Evolutionary conservation across 176 grass and related monocot genomes (phyloP), one percentile per base, ranked within the genome.

Genomic region (Urochloa ruziziensis): DNA sequence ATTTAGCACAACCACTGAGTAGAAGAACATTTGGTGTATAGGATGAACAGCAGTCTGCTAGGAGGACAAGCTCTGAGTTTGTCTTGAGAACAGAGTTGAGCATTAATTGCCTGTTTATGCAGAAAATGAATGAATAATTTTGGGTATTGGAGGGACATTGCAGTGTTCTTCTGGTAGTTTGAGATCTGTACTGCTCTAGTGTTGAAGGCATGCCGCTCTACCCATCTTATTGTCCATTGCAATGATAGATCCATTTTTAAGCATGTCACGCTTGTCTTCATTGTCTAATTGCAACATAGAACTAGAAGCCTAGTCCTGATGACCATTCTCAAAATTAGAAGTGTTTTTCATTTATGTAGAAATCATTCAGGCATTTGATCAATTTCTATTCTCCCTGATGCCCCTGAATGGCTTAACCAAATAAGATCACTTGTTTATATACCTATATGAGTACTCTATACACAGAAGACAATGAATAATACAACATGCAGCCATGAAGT

Each of bases 381-480:
- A 67, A 40, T 48, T 74, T 80, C 3, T 47, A 9, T 10, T 69
- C 9, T 24, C 32, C 44, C 3, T 18, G 53, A 66, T 43, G 65
- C 53, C 14, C 32, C 2, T 39, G 39, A 75, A 80, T 39, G 11
- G 6, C 33, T 70, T 47, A 70, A 81, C 16, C 19, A 57, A 42
- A 80, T 24, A 19, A 18, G 7, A 5, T 46, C 48, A 25, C n/a
- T 30, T 82, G 17, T 85, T 4, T 59, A 16, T 60, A 59, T 82
- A 34, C 46, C 6, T 21, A n/a, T 84, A 78, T 79, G 57, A 36
- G 72, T 80, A 32, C 35, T 47, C 25, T 67, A 58, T 42, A 81
- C 66, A 58, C 47, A 56, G 19, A 75, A 6, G 54, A 37, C 36
- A 53, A 34, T 65, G 4, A 36, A 48, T 56, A 17, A 35, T 42